Evolutionary conservation across 2,329 filamentous ascomycete genomes (phyloP).

Genomic region (Sclerotinia sclerotiorum): DNA sequence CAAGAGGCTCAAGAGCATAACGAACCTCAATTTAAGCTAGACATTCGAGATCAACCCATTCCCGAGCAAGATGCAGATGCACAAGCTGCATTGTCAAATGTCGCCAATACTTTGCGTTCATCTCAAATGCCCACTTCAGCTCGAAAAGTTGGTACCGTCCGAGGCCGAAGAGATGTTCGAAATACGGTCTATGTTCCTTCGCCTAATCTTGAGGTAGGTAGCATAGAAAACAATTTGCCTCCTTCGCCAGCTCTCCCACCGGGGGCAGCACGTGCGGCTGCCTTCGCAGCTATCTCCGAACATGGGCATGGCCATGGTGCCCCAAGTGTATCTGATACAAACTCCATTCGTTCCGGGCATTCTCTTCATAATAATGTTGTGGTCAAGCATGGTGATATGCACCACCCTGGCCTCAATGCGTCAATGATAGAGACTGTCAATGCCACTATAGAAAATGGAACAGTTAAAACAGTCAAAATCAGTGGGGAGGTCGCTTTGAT

Average conservation of each 20-base stretch:
- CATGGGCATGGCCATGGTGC: slow-evolving; percentile 49
- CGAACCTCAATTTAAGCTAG: slow-evolving; percentile 72
- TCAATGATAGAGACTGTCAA: slow-evolving; percentile 93
- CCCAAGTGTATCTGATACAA: slow-evolving; percentile 71
- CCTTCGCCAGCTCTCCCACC: slow-evolving; percentile 40
- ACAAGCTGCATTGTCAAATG: slow-evolving; percentile 71
- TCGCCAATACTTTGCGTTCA: slow-evolving; percentile 69
- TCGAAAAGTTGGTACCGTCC: slow-evolving; percentile 71
- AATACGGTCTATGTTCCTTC: slow-evolving; percentile 82
- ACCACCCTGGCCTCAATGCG: slow-evolving; percentile 75
- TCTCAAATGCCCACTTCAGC: slow-evolving; percentile 60
- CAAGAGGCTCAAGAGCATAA: slow-evolving; percentile 60
- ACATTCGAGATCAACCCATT: slow-evolving; percentile 75
- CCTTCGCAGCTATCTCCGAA: slow-evolving; percentile 58
- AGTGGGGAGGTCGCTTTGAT: slow-evolving; percentile 87
- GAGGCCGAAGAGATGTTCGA: slow-evolving; percentile 85
- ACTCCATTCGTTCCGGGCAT: slow-evolving; percentile 85
- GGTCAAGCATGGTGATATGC: slow-evolving; percentile 79
- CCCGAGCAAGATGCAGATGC: slow-evolving; percentile 75
- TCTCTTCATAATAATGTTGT: slow-evolving; percentile 69
- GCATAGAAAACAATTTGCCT: slow-evolving; percentile 31
- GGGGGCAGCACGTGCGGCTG: slow-evolving; percentile 44
- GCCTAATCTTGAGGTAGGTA: slow-evolving; percentile 36
- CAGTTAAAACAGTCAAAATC: slow-evolving; percentile 69
- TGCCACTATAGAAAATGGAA: slow-evolving; percentile 74